Evolutionary conservation across 495 filamentous ascomycete species (phyloP).

Genomic region (Hypoxylon fuscum): DNA sequence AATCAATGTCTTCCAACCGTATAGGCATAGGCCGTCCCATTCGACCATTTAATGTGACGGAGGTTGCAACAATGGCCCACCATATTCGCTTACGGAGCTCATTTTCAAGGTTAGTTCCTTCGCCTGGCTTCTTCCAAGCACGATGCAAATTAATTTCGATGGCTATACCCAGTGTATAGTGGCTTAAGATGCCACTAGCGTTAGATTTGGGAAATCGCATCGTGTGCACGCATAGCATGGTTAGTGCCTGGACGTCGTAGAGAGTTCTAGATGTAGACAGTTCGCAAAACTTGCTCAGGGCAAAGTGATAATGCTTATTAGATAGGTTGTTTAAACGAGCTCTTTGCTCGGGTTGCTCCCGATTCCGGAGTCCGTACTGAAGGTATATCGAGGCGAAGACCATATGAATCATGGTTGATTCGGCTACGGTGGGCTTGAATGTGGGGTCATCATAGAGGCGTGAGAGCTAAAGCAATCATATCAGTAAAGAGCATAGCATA

Average conservation of each 20-base stretch:
- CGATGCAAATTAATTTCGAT: slow-evolving; percentile 79
- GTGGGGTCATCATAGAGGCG: slow-evolving; percentile 69
- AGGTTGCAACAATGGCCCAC: slow-evolving; percentile 71
- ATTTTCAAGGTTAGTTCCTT: slow-evolving; percentile 66
- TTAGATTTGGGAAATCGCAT: slow-evolving; percentile 83
- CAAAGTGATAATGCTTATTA: slow-evolving; percentile 79
- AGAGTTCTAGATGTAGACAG: slow-evolving; percentile 66
- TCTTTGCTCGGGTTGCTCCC: slow-evolving; percentile 60
- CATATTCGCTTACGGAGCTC: slow-evolving; percentile 81
- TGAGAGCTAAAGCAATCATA: slow-evolving; percentile 54
- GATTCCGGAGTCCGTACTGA: slow-evolving; percentile 72
- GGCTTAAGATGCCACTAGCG: slow-evolving; percentile 70
- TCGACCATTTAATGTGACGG: slow-evolving; percentile 72
- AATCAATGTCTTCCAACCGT: slow-evolving; percentile 74
- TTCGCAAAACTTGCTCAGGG: slow-evolving; percentile 70
- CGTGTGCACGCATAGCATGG: slow-evolving; percentile 72
- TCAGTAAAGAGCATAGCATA: slow-evolving; percentile 19
- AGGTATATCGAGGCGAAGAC: slow-evolving; percentile 79
- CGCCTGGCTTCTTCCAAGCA: slow-evolving; percentile 66
- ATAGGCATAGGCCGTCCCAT: slow-evolving; percentile 80
- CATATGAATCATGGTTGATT: slow-evolving; percentile 79
- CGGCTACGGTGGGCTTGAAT: slow-evolving; percentile 67
- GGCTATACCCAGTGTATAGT: slow-evolving; percentile 67
- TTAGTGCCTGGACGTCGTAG: slow-evolving; percentile 73
- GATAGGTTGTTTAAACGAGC: slow-evolving; percentile 66